Evolutionary conservation across 345 rosid species (phyloP).

Genomic region (Camelina neglecta): DNA sequence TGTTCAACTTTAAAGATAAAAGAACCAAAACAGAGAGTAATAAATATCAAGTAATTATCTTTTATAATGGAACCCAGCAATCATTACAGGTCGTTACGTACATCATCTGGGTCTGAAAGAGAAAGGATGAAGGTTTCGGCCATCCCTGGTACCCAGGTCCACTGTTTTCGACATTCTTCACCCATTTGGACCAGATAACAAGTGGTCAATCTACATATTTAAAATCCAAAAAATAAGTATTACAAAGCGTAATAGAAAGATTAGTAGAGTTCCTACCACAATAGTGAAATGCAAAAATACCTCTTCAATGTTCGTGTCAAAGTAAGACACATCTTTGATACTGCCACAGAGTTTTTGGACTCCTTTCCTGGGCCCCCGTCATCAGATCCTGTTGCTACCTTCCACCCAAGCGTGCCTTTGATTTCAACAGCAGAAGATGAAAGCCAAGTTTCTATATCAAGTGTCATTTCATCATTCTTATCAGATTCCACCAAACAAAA

Average conservation of each 20-base stretch:
- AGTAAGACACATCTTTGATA: conserved; percentile 70
- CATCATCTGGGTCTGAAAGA: conserved; percentile 94
- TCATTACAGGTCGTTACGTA: conserved; percentile 45
- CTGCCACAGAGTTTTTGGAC: conserved; percentile 82
- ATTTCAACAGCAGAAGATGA: conserved; percentile 69
- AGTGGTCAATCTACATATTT: conserved; percentile 70
- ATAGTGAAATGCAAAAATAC: conserved; percentile 47
- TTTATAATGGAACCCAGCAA: conserved; percentile 38
- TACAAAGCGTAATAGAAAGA: conserved; percentile 20
- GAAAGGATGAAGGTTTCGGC: conserved; percentile 79
- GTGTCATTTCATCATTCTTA: conserved; percentile 61
- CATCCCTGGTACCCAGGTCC: conserved; percentile 97
- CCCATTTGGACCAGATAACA: conserved; percentile 74
- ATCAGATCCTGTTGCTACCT: conserved; percentile 87
- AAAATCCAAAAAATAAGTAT: conserved; percentile 33
- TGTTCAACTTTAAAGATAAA: conserved; percentile 28
- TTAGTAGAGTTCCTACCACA: conserved; percentile 19
- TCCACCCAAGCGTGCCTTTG: conserved; percentile 86
- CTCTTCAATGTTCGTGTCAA: conserved; percentile 78
- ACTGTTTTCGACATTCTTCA: conserved; percentile 70
- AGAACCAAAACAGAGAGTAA: conserved; percentile 25
- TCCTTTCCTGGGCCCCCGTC: conserved; percentile 83
- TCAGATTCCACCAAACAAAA: conserved; percentile 84
- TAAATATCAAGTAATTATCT: conserved; percentile 25
- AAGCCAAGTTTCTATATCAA: conserved; percentile 75